phyloP scores from a whole-genome alignment of 176 grass and related monocot species.

The Oropetium thomaeum region DNA sequence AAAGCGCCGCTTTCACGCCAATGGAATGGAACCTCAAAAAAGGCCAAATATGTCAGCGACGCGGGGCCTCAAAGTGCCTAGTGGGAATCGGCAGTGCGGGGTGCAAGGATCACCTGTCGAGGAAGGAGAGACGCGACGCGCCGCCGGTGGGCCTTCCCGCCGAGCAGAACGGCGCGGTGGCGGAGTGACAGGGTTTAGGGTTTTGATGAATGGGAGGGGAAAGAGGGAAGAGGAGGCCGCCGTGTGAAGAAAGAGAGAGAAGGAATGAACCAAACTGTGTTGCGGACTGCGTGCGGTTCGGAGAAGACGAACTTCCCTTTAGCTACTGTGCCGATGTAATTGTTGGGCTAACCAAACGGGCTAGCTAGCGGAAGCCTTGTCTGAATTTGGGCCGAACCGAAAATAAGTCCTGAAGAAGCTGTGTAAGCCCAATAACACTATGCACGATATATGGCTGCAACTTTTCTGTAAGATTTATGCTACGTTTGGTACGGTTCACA shows the following conservation, averaged over 20 bases:
- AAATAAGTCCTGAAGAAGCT: background rate
- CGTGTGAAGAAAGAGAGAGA: slow-evolving; percentile 36
- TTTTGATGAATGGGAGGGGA: background rate
- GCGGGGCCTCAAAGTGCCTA: background rate
- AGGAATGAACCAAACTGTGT: background rate
- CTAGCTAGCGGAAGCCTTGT: background rate
- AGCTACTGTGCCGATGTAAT: background rate
- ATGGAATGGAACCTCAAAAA: background rate
- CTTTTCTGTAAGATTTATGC: too few species aligned
- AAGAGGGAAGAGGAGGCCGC: background rate
- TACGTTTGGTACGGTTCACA: too few species aligned
- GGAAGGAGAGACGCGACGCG: background rate
- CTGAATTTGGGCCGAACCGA: background rate
- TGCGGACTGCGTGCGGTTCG: background rate
- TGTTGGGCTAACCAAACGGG: background rate
- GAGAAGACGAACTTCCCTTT: background rate
- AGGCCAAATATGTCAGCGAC: background rate
- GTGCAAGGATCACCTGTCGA: background rate
- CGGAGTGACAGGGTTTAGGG: slow-evolving; percentile 39
- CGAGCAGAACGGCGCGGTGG: background rate
- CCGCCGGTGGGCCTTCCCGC: background rate
- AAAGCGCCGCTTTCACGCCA: background rate
- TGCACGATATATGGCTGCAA: background rate
- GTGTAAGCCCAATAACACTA: background rate
- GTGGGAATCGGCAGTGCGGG: background rate